A percentile compares a stretch with the other conserved stretches of the same genome.
Conservation (phyloP, 345 rosid species). For the Mallotus nudiflorus region DNA sequence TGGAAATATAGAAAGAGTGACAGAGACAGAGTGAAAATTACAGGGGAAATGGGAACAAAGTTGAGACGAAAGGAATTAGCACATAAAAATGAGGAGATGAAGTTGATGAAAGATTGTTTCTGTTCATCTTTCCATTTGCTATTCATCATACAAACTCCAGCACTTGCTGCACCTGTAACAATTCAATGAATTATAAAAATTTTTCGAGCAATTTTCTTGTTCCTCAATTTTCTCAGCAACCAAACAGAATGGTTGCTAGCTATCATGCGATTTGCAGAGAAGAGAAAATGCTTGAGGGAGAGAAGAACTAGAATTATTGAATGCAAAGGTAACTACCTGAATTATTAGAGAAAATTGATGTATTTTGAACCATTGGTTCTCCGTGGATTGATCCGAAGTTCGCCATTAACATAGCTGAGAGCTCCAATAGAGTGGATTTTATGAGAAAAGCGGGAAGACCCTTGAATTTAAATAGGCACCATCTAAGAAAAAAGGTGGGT, state of each 20-base stretch:
- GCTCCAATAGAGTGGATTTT: neutral
- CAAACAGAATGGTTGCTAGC: no score
- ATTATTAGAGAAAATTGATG: conserved; percentile 6
- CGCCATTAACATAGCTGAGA: conserved; percentile 19
- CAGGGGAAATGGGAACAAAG: conserved; percentile 80
- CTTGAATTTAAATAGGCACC: neutral
- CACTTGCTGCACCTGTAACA: conserved; percentile 28
- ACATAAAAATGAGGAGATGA: conserved; percentile 65
- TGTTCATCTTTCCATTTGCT: conserved; percentile 71
- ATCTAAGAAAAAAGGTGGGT: no score
- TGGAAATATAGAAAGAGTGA: neutral
- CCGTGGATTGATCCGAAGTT: conserved; percentile 17
- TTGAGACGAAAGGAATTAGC: conserved; percentile 81
- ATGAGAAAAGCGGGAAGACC: neutral
- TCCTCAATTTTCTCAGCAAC: no score
- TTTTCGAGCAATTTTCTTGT: no score
- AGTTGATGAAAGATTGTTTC: conserved; percentile 58
- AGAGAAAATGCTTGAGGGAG: neutral
- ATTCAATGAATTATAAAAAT: neutral
- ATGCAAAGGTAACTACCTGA: conserved; percentile 15
- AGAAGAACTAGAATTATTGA: neutral
- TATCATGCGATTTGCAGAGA: no score
- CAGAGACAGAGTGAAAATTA: conserved; percentile 20
- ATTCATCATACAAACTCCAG: conserved; percentile 88
- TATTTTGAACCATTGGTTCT: conserved; percentile 21